Percentiles rank a stretch among this genome's conserved stretches.
phyloP scores from a whole-genome alignment of 345 rosid genomes.

The Garcia nutans region DNA sequence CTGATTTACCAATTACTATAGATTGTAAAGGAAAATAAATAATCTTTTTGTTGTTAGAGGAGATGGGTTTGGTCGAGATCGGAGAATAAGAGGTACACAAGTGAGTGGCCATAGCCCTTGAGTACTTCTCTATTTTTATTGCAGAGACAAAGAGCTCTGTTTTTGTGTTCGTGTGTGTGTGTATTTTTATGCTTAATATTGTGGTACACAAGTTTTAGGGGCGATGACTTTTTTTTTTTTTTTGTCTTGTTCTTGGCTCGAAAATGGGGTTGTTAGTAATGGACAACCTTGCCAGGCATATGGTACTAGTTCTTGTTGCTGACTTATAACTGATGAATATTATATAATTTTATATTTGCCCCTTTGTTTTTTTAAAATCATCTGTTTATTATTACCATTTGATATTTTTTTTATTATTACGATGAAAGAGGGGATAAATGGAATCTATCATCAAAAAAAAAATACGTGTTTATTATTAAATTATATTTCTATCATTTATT shows the following conservation, averaged over 20 bases:
- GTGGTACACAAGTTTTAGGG: not conserved
- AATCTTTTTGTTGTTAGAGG: constrained; percentile 18
- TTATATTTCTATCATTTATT: no score
- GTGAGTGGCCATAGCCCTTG: constrained; percentile 52
- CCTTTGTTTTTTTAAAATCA: not conserved
- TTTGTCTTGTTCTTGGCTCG: not conserved
- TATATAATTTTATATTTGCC: no score
- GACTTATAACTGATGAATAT: no score
- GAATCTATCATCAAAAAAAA: no score
- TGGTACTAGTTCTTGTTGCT: not conserved
- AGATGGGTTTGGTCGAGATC: constrained; percentile 14
- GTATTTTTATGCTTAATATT: not conserved
- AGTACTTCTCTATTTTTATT: not conserved
- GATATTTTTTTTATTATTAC: no score
- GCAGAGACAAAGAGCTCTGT: not conserved
- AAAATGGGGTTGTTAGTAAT: not conserved
- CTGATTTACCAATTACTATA: constrained; percentile 6
- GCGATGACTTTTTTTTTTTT: not conserved
- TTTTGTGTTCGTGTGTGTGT: not conserved
- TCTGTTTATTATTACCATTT: no score
- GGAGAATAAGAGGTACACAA: constrained; percentile 25
- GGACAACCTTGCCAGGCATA: not conserved
- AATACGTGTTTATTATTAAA: no score
- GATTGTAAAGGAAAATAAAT: constrained; percentile 17
- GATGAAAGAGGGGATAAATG: no score